phyloP scores from a whole-genome alignment of 78 protist species.

The Guillardia theta region DNA sequence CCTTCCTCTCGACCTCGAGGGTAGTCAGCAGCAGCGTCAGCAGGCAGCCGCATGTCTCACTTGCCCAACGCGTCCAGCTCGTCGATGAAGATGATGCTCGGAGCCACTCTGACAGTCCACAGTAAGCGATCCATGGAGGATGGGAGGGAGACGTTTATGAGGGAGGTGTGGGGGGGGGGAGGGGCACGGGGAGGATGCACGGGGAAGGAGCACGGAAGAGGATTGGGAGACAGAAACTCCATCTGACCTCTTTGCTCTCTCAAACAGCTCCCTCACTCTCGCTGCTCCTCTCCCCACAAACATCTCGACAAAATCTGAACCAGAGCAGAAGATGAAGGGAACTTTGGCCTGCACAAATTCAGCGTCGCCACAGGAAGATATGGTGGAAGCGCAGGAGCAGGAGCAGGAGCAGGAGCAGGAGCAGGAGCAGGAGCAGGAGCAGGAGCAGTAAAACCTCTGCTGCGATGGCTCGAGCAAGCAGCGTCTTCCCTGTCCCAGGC shows the following conservation, averaged over 20 bases:
- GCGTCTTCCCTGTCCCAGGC: slow-evolving; percentile 97
- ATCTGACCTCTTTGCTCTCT: background rate
- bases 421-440: background rate
- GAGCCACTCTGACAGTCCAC: slow-evolving; percentile 49
- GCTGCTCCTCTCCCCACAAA: slow-evolving; percentile 93
- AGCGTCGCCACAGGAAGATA: background rate
- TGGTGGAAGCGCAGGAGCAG: background rate
- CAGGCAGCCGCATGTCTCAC: too few species aligned
- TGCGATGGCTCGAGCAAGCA: slow-evolving; percentile 82
- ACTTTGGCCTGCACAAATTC: slow-evolving; percentile 52
- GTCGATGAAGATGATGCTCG: slow-evolving; percentile 91
- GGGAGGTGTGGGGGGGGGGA: too few species aligned
- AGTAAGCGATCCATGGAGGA: too few species aligned
- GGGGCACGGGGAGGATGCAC: too few species aligned
- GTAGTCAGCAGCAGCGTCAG: too few species aligned
- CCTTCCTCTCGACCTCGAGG: background rate
- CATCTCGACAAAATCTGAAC: slow-evolving; percentile 87
- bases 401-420: background rate
- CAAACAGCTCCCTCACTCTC: slow-evolving; percentile 75
- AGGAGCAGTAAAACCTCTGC: slow-evolving; percentile 83
- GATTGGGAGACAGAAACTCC: too few species aligned
- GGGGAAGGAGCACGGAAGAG: too few species aligned
- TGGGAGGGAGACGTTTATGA: too few species aligned
- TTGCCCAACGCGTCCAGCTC: slow-evolving; percentile 74
- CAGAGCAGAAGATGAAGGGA: slow-evolving; percentile 75